A percentile compares a stretch with the other conserved stretches of the same genome.
Evolutionary conservation across 805 yeast species (phyloP).

Genomic region (Teunomyces pallodes): DNA sequence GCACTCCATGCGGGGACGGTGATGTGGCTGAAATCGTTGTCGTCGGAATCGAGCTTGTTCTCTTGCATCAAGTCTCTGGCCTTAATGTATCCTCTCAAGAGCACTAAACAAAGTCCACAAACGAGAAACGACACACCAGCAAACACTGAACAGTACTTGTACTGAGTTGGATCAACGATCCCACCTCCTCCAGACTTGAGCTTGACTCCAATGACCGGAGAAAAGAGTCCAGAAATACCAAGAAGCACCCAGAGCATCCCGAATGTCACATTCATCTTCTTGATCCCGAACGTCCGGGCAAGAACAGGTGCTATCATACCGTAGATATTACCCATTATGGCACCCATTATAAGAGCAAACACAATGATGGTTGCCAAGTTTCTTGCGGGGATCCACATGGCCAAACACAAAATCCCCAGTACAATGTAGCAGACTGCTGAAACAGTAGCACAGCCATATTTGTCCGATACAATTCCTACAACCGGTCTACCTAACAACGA

Average conservation of each 20-base stretch:
- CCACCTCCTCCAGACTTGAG: slow-evolving; percentile 16
- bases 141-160: slow-evolving; percentile 17
- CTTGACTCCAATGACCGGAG: slow-evolving; percentile 23
- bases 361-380: slow-evolving; percentile 17
- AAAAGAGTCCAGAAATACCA: slow-evolving; percentile 19
- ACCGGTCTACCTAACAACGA: slow-evolving; percentile 19
- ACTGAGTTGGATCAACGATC: slow-evolving; percentile 12
- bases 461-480: slow-evolving; percentile 18
- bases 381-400: slow-evolving; percentile 24
- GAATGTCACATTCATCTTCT: slow-evolving; percentile 17
- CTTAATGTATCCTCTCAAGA: slow-evolving; percentile 21
- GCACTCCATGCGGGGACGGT: slow-evolving; percentile 1
- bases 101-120: slow-evolving; percentile 12
- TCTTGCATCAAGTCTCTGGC: slow-evolving; percentile 9
- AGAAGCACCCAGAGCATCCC: slow-evolving; percentile 20
- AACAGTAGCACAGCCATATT: slow-evolving; percentile 13
- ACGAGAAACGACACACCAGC: slow-evolving; percentile 19
- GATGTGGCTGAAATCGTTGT: slow-evolving; percentile 3
- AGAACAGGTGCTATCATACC: slow-evolving; percentile 19
- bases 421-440: slow-evolving; percentile 16
- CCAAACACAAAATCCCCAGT: slow-evolving; percentile 16
- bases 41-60: slow-evolving; percentile 1
- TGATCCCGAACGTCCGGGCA: slow-evolving; percentile 17
- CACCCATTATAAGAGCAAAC: slow-evolving; percentile 15
- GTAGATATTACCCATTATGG: slow-evolving; percentile 21